Base-by-base conservation (phyloP, 202 grass and related monocot species). In the Zizania palustris region DNA sequence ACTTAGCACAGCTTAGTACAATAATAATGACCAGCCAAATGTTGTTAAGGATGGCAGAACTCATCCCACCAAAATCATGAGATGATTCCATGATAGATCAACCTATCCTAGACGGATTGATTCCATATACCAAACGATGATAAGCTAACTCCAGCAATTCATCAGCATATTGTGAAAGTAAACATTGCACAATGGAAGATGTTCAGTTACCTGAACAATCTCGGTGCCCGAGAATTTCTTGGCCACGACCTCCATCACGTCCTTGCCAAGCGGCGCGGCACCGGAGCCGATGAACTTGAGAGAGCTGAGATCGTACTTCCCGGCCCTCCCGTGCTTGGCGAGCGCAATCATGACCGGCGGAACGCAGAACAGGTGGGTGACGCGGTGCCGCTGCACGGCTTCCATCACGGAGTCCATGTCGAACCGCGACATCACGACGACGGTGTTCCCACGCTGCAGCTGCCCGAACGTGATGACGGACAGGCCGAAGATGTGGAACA, bases 401-500 rank as follows among this genome's bases (percentile, higher is more conserved):
- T 36, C 74, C 88, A 98, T 83, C 0, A 88, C 61, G 0, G 83
- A 40, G 57, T 85, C 74, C 79, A 98, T 81, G 42, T 93, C 85
- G 74, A 98, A 98, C 45, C 83, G 60, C 33, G 76, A 70, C 95
- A 98, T 94, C 14, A 71, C 82, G 46, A 98, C 84, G 60, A 98
- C 4, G 40, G 65, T 33, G 63, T 98, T 94, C 19, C 91, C 91
- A 48, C 95, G 82, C 67, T 71, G 69, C 85, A 98, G 57, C 77
- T 98, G 95, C 19, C 15, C 91, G 67, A 54, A 94, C 22, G 91
- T 85, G 82, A 98, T 75, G 56, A 92, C 69, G 44, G 80, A 57
- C 37, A 98, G 53, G 54, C 95, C 95, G 51, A 98, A 98, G 53
- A 98, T 88, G 76, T 98, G 95, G 75, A 98, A 98, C 95, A 98